Evolutionary conservation across 331 rosid species (phyloP).

Genomic region (Cydonia oblonga): DNA sequence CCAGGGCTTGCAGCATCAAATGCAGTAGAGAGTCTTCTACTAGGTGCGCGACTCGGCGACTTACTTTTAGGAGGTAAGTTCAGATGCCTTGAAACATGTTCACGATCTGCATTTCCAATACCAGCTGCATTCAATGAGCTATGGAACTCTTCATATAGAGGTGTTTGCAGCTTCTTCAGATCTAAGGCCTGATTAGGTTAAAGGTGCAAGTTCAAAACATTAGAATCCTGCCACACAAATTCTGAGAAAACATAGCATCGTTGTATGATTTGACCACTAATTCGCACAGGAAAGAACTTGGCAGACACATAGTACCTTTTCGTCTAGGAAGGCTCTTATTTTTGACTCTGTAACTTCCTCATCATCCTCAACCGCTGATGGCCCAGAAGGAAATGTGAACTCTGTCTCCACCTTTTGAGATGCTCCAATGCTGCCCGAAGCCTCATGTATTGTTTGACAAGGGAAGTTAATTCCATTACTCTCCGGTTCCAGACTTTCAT

Average conservation of each 20-base stretch:
- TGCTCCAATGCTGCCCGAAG: conserved; percentile 17
- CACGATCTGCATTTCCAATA: conserved; percentile 24
- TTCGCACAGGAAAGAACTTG: background rate
- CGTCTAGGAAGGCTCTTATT: conserved; percentile 76
- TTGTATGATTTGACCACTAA: background rate
- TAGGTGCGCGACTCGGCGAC: conserved; percentile 39
- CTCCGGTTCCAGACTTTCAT: conserved; percentile 33
- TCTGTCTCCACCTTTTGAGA: conserved; percentile 27
- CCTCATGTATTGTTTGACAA: conserved; percentile 26
- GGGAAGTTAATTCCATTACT: conserved; percentile 31
- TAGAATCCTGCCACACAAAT: conserved; percentile 2
- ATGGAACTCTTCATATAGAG: conserved; percentile 68
- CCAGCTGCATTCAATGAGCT: conserved; percentile 40
- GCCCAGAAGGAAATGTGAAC: conserved; percentile 46
- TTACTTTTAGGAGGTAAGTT: conserved; percentile 43
- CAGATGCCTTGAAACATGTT: conserved; percentile 27
- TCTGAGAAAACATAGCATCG: background rate
- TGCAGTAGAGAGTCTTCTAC: conserved; percentile 45
- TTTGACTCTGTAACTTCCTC: conserved; percentile 74
- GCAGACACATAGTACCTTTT: conserved; percentile 33
- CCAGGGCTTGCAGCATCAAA: conserved; percentile 33
- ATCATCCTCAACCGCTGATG: conserved; percentile 53
- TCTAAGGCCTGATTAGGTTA: conserved; percentile 54
- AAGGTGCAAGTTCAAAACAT: conserved; percentile 1
- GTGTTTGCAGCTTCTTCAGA: conserved; percentile 69